A percentile compares a stretch with the other conserved stretches of the same genome.
These are phyloP conservation scores for Nicotiana noctiflora DNA, from an alignment of 257 asterid genomes.

Conservation along the genomic window DNA sequence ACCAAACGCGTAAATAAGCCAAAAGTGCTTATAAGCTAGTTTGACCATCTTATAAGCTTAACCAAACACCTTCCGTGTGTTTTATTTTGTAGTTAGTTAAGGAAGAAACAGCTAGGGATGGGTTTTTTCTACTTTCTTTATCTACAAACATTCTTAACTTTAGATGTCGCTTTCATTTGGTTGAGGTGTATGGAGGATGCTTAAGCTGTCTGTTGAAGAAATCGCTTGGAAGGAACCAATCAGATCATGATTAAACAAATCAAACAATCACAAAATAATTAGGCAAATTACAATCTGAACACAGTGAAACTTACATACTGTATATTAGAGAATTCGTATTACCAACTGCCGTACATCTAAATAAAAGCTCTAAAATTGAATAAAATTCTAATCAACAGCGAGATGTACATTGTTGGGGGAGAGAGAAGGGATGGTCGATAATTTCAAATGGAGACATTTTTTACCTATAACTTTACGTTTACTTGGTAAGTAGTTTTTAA, in stretches of 20 bases:
- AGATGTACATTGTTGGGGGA: too few relatives aligned
- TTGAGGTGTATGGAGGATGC: background rate
- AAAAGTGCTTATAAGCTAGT: too few relatives aligned
- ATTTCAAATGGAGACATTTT: too few relatives aligned
- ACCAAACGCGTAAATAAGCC: too few relatives aligned
- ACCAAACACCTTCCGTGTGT: too few relatives aligned
- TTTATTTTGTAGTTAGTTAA: background rate
- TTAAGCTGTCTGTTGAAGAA: background rate
- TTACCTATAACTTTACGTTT: background rate
- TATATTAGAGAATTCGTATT: too few relatives aligned
- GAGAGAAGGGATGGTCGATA: too few relatives aligned
- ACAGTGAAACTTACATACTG: background rate
- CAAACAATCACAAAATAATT: background rate
- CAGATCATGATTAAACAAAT: background rate
- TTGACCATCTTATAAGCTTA: too few relatives aligned
- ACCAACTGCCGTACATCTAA: too few relatives aligned
- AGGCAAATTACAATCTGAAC: background rate
- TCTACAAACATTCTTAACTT: conserved; percentile 4
- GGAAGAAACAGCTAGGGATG: background rate
- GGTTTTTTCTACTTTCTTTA: background rate
- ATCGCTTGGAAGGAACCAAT: background rate
- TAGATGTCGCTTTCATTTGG: background rate
- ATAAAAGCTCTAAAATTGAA: too few relatives aligned
- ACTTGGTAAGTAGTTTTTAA: too few relatives aligned
- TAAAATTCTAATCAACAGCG: too few relatives aligned